Percentiles rank a stretch among this genome's conserved stretches.
These are phyloP conservation scores for Lachancea sp. DNA, from an alignment of 805 yeast genomes.

Conservation along the genomic window DNA sequence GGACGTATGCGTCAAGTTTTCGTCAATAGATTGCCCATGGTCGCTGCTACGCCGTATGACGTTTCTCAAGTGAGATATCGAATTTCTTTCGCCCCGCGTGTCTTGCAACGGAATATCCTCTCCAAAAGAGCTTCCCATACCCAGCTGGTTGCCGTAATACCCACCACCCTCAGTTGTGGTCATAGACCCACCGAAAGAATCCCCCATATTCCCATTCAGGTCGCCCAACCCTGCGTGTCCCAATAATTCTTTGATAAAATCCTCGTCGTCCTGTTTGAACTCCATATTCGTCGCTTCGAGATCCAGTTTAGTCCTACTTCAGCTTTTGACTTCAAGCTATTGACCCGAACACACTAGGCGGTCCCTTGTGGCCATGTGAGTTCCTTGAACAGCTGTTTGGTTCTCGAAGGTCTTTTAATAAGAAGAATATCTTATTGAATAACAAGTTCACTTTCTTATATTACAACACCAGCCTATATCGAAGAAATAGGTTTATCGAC, in stretches of 20 bases:
- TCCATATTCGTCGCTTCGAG: conserved; percentile 1
- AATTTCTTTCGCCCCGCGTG: not conserved
- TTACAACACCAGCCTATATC: no score
- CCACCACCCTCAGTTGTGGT: not conserved
- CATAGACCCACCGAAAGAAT: no score
- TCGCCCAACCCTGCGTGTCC: conserved; percentile 6
- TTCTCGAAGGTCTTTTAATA: not conserved
- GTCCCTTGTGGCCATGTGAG: not conserved
- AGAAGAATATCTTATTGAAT: not conserved
- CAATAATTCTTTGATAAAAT: conserved; percentile 7
- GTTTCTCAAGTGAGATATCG: not conserved
- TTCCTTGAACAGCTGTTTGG: not conserved
- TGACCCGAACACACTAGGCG: not conserved
- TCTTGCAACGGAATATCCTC: not conserved
- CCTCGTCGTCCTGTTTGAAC: conserved; percentile 9
- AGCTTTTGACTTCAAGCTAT: not conserved
- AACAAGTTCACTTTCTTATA: not conserved
- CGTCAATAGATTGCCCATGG: conserved; percentile 9
- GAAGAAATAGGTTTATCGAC: not conserved
- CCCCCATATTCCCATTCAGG: conserved; percentile 1
- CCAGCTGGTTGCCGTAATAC: not conserved
- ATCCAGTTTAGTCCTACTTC: not conserved
- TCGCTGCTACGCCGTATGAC: not conserved
- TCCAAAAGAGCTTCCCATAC: not conserved
- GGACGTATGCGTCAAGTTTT: conserved; percentile 2